Evolutionary conservation across 2,329 filamentous ascomycete genomes (phyloP).

Genomic region (Pseudocercospora vitis): DNA sequence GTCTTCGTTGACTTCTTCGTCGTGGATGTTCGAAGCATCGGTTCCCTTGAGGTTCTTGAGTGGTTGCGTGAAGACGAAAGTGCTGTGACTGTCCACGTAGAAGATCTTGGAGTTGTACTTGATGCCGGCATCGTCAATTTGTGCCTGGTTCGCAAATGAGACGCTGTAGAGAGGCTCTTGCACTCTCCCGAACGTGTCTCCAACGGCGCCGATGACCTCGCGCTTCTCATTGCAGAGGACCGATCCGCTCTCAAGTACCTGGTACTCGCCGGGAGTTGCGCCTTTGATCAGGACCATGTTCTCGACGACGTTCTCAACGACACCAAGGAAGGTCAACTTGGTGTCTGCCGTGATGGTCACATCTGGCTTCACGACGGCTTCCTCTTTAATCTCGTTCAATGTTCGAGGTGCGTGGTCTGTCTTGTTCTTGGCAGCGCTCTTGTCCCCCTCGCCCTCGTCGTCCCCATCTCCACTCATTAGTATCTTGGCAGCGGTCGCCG

Average conservation of each 20-base stretch:
- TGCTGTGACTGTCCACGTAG: constrained; percentile 76
- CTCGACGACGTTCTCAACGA: constrained; percentile 74
- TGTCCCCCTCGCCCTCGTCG: constrained; percentile 74
- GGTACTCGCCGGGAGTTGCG: constrained; percentile 74
- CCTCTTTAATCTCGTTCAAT: constrained; percentile 70
- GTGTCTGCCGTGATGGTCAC: constrained; percentile 75
- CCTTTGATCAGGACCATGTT: constrained; percentile 77
- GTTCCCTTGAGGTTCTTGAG: constrained; percentile 80
- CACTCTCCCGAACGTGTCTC: constrained; percentile 82
- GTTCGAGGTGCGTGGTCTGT: constrained; percentile 61
- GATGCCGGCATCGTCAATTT: constrained; percentile 68
- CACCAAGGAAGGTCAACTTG: constrained; percentile 73
- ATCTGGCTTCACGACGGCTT: constrained; percentile 63
- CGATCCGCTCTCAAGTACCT: constrained; percentile 80
- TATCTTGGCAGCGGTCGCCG: constrained; percentile 79
- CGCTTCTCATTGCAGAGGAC: constrained; percentile 77
- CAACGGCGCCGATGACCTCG: constrained; percentile 73
- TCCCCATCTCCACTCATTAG: constrained; percentile 80
- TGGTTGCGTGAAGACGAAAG: constrained; percentile 81
- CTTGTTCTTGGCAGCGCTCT: constrained; percentile 50
- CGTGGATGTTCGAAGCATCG: constrained; percentile 91
- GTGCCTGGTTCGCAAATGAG: constrained; percentile 67
- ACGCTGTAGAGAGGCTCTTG: constrained; percentile 84
- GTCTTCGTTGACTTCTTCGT: constrained; percentile 82
- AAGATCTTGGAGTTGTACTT: constrained; percentile 69